Evolutionary conservation across 1,139 yeast genomes (phyloP).

Genomic region (Meyerozyma elateridarum): DNA sequence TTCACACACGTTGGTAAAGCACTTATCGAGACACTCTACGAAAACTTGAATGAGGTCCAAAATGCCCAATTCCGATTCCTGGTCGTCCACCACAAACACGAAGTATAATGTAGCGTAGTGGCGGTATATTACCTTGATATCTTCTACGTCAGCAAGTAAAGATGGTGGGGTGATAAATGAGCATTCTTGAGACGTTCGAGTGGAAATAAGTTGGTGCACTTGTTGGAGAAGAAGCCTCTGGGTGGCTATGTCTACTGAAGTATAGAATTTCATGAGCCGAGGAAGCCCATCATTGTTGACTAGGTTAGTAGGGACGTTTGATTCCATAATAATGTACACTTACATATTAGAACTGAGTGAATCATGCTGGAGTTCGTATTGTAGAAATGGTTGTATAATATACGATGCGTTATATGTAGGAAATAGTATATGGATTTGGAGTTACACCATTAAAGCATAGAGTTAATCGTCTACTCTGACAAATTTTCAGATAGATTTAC

Average conservation of each 20-base stretch:
- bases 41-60: slow-evolving; percentile 92
- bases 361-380: slow-evolving; percentile 64
- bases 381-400: too few species aligned
- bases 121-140: slow-evolving; percentile 84
- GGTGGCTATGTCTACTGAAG: slow-evolving; percentile 78
- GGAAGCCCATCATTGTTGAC: slow-evolving; percentile 94
- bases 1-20: slow-evolving; percentile 93
- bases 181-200: slow-evolving; percentile 68
- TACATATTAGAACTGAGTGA: slow-evolving; percentile 84
- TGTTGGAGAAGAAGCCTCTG: slow-evolving; percentile 72
- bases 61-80: slow-evolving; percentile 91
- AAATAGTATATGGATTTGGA: too few species aligned
- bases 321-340: slow-evolving; percentile 23
- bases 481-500: too few species aligned
- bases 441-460: too few species aligned
- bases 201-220: slow-evolving; percentile 65
- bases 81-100: slow-evolving; percentile 93
- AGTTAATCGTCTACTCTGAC: too few species aligned
- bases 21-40: slow-evolving; percentile 89
- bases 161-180: slow-evolving; percentile 81
- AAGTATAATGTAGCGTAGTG: slow-evolving; percentile 93
- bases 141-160: slow-evolving; percentile 65
- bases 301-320: slow-evolving; percentile 20
- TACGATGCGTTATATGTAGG: too few species aligned
- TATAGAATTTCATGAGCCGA: slow-evolving; percentile 83